Evolutionary conservation across 2,329 filamentous ascomycete genomes (phyloP).

Genomic region (Coniochaeta sp.): DNA sequence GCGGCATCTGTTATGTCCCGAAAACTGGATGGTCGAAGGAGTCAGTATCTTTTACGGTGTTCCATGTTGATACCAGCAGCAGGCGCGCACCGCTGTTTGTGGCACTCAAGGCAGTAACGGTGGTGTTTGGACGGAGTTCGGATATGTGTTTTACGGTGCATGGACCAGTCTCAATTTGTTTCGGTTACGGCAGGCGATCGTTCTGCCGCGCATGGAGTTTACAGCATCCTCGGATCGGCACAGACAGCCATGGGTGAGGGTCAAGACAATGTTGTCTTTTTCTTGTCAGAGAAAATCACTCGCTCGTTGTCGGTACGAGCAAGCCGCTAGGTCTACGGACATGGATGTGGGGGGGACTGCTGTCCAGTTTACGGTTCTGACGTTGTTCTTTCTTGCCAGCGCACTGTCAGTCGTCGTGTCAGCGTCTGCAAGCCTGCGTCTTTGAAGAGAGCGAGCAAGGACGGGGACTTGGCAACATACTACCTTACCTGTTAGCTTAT

Average conservation of each 20-base stretch:
- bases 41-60: neutral
- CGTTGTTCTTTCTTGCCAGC: neutral
- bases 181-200: neutral
- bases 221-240: neutral
- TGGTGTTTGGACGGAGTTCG: neutral
- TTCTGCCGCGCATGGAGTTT: neutral
- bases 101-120: neutral
- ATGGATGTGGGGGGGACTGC: neutral
- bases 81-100: neutral
- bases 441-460: neutral
- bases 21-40: neutral
- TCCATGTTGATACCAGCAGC: neutral
- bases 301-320: neutral
- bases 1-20: neutral
- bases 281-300: neutral
- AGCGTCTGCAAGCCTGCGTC: neutral
- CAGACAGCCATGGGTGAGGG: neutral
- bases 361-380: neutral
- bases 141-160: neutral
- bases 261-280: neutral
- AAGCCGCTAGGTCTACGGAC: neutral
- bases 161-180: neutral
- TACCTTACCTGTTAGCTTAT: neutral
- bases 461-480: neutral
- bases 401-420: neutral